Conservation (phyloP, 2,329 filamentous ascomycete species). For the Tolypocladium cylindrosporum region DNA sequence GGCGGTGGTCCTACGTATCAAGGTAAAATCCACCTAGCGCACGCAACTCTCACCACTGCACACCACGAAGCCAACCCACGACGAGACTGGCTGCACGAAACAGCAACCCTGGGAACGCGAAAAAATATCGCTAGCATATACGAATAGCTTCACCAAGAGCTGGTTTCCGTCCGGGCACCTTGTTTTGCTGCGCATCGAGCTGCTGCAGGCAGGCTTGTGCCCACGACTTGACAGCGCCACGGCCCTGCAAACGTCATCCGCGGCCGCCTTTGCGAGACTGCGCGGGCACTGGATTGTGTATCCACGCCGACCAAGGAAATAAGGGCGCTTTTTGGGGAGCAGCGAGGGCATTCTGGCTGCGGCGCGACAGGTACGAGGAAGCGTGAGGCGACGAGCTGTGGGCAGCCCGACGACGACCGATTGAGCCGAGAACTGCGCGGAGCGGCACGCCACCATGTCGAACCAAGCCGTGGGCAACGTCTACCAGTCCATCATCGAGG, state of each 20-base stretch:
- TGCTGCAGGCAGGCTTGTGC: background rate
- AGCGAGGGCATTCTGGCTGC: background rate
- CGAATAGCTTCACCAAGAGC: background rate
- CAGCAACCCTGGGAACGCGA: constrained; percentile 4
- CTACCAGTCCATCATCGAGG: constrained; percentile 68
- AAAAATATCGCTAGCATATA: background rate
- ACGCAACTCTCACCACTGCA: constrained; percentile 28
- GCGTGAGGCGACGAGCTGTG: background rate
- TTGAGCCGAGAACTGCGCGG: background rate
- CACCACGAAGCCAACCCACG: constrained; percentile 17
- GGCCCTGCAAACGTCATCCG: background rate
- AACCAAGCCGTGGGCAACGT: constrained; percentile 60
- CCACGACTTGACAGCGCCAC: background rate
- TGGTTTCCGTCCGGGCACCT: background rate
- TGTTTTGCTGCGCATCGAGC: background rate
- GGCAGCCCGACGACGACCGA: background rate
- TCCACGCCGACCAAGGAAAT: background rate
- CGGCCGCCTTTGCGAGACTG: background rate
- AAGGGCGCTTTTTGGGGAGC: background rate
- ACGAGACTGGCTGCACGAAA: constrained; percentile 7
- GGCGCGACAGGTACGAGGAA: background rate
- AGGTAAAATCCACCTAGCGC: constrained; percentile 16
- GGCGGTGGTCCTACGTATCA: background rate
- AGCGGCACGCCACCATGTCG: constrained; percentile 35
- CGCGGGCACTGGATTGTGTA: background rate